Conservation (phyloP, 2,329 filamentous ascomycete species). For the Whalleya microplaca region DNA sequence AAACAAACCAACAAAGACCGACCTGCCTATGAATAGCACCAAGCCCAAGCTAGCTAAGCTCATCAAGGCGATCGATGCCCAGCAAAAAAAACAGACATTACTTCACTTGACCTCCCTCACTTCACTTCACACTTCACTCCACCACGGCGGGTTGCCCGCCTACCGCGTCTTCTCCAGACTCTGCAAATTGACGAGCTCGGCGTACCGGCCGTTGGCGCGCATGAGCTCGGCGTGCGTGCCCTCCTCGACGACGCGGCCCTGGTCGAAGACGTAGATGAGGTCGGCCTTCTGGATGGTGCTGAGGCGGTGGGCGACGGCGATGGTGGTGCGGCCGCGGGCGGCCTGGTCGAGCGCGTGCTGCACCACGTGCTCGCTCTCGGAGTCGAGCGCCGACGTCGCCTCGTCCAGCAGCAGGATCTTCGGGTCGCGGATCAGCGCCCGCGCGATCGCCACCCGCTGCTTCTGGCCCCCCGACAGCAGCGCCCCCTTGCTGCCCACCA, state of each 20-base stretch:
- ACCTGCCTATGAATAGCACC: too few relatives aligned
- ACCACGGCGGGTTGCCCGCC: too few relatives aligned
- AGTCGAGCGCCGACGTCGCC: conserved; percentile 77
- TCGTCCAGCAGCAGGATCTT: conserved; percentile 85
- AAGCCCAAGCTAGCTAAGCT: too few relatives aligned
- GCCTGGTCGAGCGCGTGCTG: conserved; percentile 82
- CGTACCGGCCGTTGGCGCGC: conserved; percentile 71
- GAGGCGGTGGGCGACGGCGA: conserved; percentile 90
- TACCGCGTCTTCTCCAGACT: conserved; percentile 65
- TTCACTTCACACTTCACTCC: too few relatives aligned
- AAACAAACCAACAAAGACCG: too few relatives aligned
- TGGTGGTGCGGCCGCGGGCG: conserved; percentile 83
- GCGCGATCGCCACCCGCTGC: conserved; percentile 90
- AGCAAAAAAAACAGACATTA: too few relatives aligned
- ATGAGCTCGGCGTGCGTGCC: conserved; percentile 79
- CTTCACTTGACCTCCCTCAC: too few relatives aligned
- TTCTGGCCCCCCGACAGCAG: conserved; percentile 91
- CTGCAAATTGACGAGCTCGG: conserved; percentile 79
- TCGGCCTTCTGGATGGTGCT: conserved; percentile 95
- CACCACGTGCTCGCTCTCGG: conserved; percentile 77
- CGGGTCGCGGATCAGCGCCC: conserved; percentile 87
- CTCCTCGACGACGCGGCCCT: conserved; percentile 81
- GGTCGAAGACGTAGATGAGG: conserved; percentile 94
- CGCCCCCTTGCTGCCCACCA: conserved; percentile 85
- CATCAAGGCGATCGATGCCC: too few relatives aligned